Evolutionary conservation across 306 rosid genomes (phyloP).

Genomic region (Cyclanthera cordifolia): DNA sequence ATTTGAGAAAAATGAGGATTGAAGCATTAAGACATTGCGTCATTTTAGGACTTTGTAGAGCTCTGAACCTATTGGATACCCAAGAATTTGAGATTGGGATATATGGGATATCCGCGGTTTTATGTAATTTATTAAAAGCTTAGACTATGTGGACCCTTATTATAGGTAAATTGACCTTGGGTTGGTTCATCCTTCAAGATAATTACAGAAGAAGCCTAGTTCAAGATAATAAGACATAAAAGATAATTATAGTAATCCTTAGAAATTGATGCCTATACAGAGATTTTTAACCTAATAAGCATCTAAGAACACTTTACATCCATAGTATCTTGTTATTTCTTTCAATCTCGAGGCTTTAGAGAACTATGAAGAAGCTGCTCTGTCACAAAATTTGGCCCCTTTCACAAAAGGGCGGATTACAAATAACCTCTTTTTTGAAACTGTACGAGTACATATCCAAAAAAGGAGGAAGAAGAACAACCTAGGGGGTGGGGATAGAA

Average conservation of each 20-base stretch:
- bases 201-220: not conserved
- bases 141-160: not conserved
- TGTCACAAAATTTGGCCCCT: not conserved
- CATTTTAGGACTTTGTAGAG: not conserved
- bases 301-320: not conserved
- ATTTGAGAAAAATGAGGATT: constrained; percentile 3
- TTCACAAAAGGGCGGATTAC: not conserved
- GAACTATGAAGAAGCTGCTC: not conserved
- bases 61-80: not conserved
- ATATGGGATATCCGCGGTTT: not conserved
- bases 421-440: not conserved
- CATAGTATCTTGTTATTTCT: not conserved
- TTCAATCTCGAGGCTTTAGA: not conserved
- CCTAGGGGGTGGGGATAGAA: too few species aligned
- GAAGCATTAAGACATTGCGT: not conserved
- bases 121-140: not conserved
- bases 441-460: not conserved
- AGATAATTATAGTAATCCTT: not conserved
- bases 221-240: not conserved
- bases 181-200: not conserved
- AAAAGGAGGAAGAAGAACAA: not conserved
- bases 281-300: not conserved
- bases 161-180: not conserved
- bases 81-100: not conserved
- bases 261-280: not conserved